Evolutionary conservation across 1,284 basidiomycete species (phyloP), one percentile per base, ranked within the genome.

Genomic region (Chalciporus piperatoides): DNA sequence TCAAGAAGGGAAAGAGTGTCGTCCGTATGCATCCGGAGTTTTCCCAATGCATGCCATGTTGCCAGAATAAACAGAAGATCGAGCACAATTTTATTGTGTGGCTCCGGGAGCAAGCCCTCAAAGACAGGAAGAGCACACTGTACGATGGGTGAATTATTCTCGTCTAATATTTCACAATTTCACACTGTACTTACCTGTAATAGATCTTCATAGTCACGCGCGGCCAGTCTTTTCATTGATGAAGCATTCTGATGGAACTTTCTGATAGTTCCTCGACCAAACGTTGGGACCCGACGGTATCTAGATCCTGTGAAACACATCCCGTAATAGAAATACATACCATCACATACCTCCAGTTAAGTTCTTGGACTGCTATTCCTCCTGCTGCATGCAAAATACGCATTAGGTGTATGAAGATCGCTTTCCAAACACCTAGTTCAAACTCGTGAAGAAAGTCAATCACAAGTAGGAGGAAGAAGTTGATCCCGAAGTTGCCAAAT

Each of bases 101-200:
- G 50, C 1, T 45, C 44, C 0, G 59, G 56, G 1, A 73, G 44
- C 0, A 73, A 52, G 0, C 62, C 64, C 39, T 74, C 60, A 17
- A 74, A 68, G 0, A 59, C 60, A 0, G 70, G 68, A 0, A 73
- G 58, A 6, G 2, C 6, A 4, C 70, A 72, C 67, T 71, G 7
- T 2, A 25, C 8, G 24, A 25, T 4, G 24, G 4, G 8, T 25
- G 24, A 1, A 12, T 19, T 19, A 19, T 19, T 19, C 19, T 19
- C 3, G 19, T 19, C 19, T 19, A 19, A 19, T 19, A n/a, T 6
- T n/a, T n/a, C 10, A 9, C 3, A 40, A 23, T 28, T 28, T 21
- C n/a, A 8, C 14, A 10, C 4, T 11, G 6, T 15, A 28, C 23
- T 35, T 42, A 69, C 65, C 63, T 73, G 68, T 0, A 73, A 50